Percentiles rank a stretch among this genome's conserved stretches.
phyloP scores from a whole-genome alignment of 768 basidiomycete genomes.

The Gymnopilus junonius region DNA sequence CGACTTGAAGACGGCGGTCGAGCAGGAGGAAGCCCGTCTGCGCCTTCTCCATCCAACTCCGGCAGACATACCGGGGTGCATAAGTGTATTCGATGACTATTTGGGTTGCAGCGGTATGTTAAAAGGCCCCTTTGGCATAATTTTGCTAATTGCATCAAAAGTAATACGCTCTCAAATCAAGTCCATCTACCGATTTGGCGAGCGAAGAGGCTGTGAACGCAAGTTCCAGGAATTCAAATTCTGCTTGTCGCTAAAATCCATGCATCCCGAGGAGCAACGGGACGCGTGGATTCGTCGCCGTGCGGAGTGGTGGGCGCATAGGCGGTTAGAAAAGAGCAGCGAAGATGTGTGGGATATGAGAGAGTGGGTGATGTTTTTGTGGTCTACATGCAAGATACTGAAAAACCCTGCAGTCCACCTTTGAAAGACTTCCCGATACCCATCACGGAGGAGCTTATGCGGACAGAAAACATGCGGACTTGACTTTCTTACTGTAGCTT shows the following conservation, averaged over 20 bases:
- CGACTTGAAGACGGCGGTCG: constrained; percentile 59
- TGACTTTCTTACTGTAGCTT: neutral
- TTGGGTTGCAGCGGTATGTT: constrained; percentile 67
- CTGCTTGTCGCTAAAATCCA: constrained; percentile 82
- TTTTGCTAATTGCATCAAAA: constrained; percentile 29
- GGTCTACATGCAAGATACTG: neutral
- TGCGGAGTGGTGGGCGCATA: constrained; percentile 94
- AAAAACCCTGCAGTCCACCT: constrained; percentile 44
- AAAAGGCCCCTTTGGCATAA: too few species aligned
- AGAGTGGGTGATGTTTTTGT: constrained; percentile 48
- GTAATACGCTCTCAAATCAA: constrained; percentile 82
- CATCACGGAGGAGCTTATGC: constrained; percentile 31
- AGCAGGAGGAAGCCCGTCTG: constrained; percentile 73
- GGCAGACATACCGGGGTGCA: constrained; percentile 83
- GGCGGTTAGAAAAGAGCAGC: constrained; percentile 78
- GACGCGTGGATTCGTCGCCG: constrained; percentile 84
- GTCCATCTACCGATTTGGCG: constrained; percentile 86
- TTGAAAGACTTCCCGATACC: constrained; percentile 52
- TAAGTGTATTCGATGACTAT: constrained; percentile 74
- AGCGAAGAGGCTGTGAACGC: constrained; percentile 67
- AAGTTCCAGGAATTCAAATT: constrained; percentile 96
- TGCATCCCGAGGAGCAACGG: constrained; percentile 76
- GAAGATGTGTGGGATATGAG: constrained; percentile 95
- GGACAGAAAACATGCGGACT: constrained; percentile 3
- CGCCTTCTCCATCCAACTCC: constrained; percentile 69